Evolutionary conservation across 495 filamentous ascomycete species (phyloP).

Genomic region (Neurospora hispaniola): DNA sequence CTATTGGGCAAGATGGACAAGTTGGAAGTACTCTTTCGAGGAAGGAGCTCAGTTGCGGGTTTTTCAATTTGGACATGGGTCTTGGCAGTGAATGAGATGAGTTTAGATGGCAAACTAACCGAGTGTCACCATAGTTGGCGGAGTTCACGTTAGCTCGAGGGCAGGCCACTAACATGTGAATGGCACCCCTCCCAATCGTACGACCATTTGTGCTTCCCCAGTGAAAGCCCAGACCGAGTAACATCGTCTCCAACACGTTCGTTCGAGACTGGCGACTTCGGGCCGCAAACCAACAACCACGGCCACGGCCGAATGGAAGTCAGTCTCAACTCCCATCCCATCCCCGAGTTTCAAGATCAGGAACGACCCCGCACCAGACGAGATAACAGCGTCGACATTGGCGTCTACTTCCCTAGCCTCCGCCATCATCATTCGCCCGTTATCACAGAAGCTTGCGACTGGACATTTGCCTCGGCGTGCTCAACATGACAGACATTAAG

Average conservation of each 20-base stretch:
- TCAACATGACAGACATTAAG: background rate
- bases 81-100: background rate
- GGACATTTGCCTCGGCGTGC: background rate
- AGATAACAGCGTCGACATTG: background rate
- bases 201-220: background rate
- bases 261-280: background rate
- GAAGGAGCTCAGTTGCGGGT: background rate
- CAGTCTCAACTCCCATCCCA: background rate
- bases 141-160: background rate
- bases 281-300: background rate
- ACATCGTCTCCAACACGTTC: background rate
- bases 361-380: background rate
- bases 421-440: background rate
- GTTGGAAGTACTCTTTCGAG: background rate
- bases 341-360: background rate
- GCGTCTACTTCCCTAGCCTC: background rate
- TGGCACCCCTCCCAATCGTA: background rate
- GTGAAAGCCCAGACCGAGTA: background rate
- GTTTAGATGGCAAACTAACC: background rate
- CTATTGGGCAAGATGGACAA: background rate
- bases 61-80: background rate
- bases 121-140: rapidly evolving
- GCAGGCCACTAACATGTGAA: background rate
- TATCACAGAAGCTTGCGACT: background rate
- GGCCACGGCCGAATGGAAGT: background rate